A percentile compares a stretch with the other conserved stretches of the same genome.
phyloP scores from a whole-genome alignment of 768 basidiomycete genomes.

The Hygrocybe coccinea region DNA sequence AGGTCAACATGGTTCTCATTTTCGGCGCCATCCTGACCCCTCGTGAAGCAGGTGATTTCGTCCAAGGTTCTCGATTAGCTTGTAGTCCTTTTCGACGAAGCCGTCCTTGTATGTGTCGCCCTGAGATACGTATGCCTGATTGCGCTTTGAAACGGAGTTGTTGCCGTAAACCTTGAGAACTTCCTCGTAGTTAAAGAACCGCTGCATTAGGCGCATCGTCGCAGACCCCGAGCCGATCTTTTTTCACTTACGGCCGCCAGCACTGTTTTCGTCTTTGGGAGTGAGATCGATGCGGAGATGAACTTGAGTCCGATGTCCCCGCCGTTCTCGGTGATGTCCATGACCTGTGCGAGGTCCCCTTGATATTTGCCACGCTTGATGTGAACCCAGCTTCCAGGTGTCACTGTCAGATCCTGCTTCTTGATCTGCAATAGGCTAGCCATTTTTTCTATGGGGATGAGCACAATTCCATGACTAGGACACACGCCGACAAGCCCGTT shows the following conservation, averaged over 20 bases:
- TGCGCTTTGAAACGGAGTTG: slow-evolving; percentile 68
- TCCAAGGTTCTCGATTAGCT: slow-evolving; percentile 78
- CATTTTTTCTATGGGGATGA: slow-evolving; percentile 98
- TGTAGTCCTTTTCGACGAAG: slow-evolving; percentile 95
- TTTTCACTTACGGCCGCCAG: slow-evolving; percentile 73
- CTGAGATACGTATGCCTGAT: slow-evolving; percentile 78
- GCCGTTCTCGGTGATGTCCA: slow-evolving; percentile 89
- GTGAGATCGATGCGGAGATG: slow-evolving; percentile 97
- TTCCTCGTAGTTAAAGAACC: slow-evolving; percentile 92
- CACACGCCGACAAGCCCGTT: slow-evolving; percentile 92
- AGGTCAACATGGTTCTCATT: slow-evolving; percentile 76
- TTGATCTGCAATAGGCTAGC: slow-evolving; percentile 92
- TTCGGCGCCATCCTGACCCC: slow-evolving; percentile 60
- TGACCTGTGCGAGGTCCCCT: slow-evolving; percentile 91
- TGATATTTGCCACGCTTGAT: slow-evolving; percentile 90
- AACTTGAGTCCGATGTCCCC: slow-evolving; percentile 91
- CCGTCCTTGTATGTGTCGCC: slow-evolving; percentile 93
- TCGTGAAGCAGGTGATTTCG: slow-evolving; percentile 88
- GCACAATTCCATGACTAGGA: slow-evolving; percentile 68
- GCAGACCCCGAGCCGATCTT: slow-evolving; percentile 49
- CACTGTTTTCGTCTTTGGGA: slow-evolving; percentile 70
- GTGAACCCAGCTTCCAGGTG: slow-evolving; percentile 92
- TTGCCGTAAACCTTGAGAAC: slow-evolving; percentile 80
- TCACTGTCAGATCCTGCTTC: slow-evolving; percentile 83
- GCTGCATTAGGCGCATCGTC: slow-evolving; percentile 77